Evolutionary conservation across 208 protist species (phyloP).

Genomic region (Wallacemonas sp.): DNA sequence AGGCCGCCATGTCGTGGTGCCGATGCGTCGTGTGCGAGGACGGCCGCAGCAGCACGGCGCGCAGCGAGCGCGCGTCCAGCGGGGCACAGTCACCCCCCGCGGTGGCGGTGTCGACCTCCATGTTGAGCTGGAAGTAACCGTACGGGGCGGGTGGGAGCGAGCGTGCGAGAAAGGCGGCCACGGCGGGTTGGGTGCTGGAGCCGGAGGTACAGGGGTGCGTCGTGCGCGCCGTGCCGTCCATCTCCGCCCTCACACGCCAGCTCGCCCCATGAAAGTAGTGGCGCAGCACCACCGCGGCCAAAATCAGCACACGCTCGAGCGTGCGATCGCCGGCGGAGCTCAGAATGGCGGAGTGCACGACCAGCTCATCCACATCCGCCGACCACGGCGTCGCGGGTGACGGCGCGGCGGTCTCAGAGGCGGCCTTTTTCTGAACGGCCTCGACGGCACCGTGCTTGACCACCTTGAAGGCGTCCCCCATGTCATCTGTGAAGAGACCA

Average conservation of each 20-base stretch:
- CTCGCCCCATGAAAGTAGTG: conserved; percentile 66
- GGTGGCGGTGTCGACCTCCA: background rate
- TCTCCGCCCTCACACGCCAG: conserved; percentile 27
- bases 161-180: background rate
- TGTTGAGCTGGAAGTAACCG: conserved; percentile 17
- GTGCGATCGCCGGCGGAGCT: conserved; percentile 82
- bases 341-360: conserved; percentile 68
- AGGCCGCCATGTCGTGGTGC: too few relatives aligned
- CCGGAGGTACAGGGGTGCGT: too few relatives aligned
- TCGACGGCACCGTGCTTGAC: conserved; percentile 33
- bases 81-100: background rate
- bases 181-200: background rate
- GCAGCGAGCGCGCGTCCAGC: background rate
- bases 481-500: conserved; percentile 59
- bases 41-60: background rate
- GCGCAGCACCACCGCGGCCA: conserved; percentile 80
- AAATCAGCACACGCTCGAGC: conserved; percentile 76
- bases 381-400: background rate
- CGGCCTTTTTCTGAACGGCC: background rate
- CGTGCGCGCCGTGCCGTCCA: background rate
- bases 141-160: background rate
- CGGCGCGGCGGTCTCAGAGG: background rate
- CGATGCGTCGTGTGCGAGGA: background rate
- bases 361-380: conserved; percentile 23
- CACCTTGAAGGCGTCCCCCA: conserved; percentile 70